phyloP scores from a whole-genome alignment of 441 rosid species.

The Sinapis alba region DNA sequence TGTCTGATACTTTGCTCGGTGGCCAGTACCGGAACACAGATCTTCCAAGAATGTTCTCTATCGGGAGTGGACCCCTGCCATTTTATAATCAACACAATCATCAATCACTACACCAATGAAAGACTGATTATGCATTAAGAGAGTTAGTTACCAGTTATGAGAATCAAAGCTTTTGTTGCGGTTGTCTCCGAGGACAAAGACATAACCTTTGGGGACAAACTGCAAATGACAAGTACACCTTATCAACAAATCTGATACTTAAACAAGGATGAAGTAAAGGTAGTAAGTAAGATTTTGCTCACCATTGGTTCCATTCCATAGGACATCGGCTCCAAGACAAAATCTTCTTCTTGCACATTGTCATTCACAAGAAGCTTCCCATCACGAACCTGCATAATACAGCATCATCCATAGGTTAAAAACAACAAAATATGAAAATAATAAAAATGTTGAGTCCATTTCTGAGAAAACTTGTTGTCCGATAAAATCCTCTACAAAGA shows the following conservation, averaged over 20 bases:
- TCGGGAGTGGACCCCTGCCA: constrained; percentile 77
- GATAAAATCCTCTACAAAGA: constrained; percentile 11
- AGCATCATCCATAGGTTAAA: constrained; percentile 3
- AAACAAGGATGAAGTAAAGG: neutral
- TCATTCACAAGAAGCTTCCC: constrained; percentile 66
- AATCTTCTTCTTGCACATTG: constrained; percentile 55
- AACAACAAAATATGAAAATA: neutral
- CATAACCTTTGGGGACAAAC: constrained; percentile 62
- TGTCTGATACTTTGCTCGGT: constrained; percentile 76
- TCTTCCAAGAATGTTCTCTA: constrained; percentile 63
- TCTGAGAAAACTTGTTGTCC: constrained; percentile 22
- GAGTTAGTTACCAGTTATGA: constrained; percentile 63
- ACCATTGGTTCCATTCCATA: constrained; percentile 62
- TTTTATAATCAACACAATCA: neutral
- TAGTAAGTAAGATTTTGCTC: constrained; percentile 16
- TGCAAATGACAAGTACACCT: constrained; percentile 31
- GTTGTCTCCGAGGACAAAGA: constrained; percentile 74
- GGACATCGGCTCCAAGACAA: constrained; percentile 59
- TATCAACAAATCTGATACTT: constrained; percentile 10
- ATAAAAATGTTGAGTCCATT: constrained; percentile 13
- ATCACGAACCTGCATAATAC: constrained; percentile 49
- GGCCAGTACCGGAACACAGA: constrained; percentile 76
- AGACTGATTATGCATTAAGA: constrained; percentile 2
- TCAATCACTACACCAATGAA: neutral
- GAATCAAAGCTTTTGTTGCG: constrained; percentile 76